phyloP scores from a whole-genome alignment of 768 basidiomycete genomes.

The Favolaschia claudopus region DNA sequence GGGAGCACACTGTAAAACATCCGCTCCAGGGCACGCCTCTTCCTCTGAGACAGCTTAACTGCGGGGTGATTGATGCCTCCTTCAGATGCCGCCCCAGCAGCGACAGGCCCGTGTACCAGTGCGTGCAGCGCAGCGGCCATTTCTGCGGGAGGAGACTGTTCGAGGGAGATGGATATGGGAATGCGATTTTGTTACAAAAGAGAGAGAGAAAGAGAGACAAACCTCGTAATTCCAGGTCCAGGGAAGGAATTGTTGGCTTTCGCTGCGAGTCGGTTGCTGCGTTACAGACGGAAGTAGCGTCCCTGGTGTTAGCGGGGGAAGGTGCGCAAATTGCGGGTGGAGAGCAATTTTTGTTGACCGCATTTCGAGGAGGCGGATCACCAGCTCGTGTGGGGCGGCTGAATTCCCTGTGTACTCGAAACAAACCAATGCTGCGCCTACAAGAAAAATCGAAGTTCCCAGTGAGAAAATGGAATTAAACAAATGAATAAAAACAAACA shows the following conservation, averaged over 20 bases:
- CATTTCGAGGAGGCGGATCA: neutral
- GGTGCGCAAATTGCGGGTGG: conserved; percentile 2
- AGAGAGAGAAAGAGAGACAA: no score
- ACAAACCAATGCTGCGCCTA: neutral
- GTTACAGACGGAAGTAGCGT: neutral
- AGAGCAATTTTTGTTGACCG: neutral
- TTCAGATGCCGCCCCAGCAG: no score
- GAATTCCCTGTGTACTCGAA: conserved; percentile 3
- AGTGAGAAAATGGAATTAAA: neutral
- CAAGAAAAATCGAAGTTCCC: no score
- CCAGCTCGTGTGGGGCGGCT: neutral
- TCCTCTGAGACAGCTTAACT: no score
- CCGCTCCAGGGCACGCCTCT: no score
- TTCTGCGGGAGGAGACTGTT: neutral
- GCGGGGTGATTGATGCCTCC: no score
- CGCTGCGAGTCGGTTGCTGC: neutral
- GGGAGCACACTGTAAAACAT: no score
- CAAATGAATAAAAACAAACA: neutral
- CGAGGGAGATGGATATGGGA: no score
- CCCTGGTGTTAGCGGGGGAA: neutral
- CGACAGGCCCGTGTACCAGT: neutral
- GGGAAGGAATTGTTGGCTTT: neutral
- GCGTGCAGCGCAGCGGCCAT: conserved; percentile 4
- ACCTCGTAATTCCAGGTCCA: no score
- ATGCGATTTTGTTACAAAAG: no score